Conservation (phyloP, 345 rosid genomes). For the Moricandia moricandioides region DNA sequence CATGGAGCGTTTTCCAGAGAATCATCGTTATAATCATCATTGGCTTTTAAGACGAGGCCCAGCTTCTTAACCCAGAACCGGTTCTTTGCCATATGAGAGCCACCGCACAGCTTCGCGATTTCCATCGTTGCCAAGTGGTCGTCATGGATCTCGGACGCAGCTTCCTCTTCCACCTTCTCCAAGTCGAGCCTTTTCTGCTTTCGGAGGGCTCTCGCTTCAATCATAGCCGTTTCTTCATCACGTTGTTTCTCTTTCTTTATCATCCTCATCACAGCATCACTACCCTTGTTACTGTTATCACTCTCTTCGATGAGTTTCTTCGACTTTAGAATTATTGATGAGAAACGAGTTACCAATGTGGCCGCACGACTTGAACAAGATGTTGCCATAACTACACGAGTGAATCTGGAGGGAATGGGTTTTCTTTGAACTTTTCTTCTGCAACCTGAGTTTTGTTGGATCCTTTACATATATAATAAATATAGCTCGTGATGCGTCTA, state of each 20-base stretch:
- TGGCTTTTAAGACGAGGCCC: neutral
- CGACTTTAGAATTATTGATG: neutral
- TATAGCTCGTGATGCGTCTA: too few relatives aligned
- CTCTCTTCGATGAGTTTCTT: neutral
- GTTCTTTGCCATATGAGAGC: neutral
- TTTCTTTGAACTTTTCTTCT: too few relatives aligned
- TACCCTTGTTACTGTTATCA: neutral
- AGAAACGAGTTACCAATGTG: neutral
- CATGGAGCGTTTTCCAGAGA: neutral
- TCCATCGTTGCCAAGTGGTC: too few relatives aligned
- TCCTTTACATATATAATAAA: too few relatives aligned
- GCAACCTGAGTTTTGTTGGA: too few relatives aligned
- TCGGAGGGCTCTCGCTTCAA: neutral
- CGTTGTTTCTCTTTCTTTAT: neutral
- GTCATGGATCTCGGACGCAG: too few relatives aligned
- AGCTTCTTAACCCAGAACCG: neutral
- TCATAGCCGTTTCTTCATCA: neutral
- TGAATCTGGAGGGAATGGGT: too few relatives aligned
- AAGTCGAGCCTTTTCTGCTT: too few relatives aligned
- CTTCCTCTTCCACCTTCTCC: too few relatives aligned
- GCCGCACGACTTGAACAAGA: neutral
- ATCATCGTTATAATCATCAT: too few relatives aligned
- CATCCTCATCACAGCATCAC: neutral
- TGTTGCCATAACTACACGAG: neutral
- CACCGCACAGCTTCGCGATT: neutral